These are phyloP conservation scores for Irpex lacteus DNA, from an alignment of 1,284 basidiomycete genomes.

Conservation along the genomic window DNA sequence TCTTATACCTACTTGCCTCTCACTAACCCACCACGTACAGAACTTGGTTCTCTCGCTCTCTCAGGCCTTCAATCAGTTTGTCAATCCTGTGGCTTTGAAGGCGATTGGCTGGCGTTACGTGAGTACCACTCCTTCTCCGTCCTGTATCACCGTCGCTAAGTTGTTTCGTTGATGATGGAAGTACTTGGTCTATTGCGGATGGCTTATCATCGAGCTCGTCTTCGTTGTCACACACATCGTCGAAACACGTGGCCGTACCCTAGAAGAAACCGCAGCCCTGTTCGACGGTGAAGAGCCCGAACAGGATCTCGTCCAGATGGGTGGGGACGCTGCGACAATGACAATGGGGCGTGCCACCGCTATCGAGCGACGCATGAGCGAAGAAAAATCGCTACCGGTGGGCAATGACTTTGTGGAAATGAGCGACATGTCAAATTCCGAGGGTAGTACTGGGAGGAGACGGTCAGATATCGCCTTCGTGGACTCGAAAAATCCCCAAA, in stretches of 20 bases:
- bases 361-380: slow-evolving; percentile 17
- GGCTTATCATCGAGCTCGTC: slow-evolving; percentile 55
- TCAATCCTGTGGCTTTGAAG: slow-evolving; percentile 70
- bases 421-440: slow-evolving; percentile 10
- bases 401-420: slow-evolving; percentile 19
- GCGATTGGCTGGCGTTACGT: slow-evolving; percentile 67
- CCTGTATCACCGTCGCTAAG: not conserved
- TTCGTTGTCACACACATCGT: slow-evolving; percentile 57
- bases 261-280: slow-evolving; percentile 65
- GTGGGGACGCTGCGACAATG: slow-evolving; percentile 50
- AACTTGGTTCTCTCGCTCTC: slow-evolving; percentile 56
- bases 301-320: slow-evolving; percentile 43
- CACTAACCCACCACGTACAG: slow-evolving; percentile 29
- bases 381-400: slow-evolving; percentile 17
- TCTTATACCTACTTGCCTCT: not conserved
- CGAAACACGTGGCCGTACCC: slow-evolving; percentile 60
- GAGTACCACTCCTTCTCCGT: slow-evolving; percentile 15
- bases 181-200: slow-evolving; percentile 61
- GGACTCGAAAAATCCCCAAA: not conserved
- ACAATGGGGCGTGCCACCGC: slow-evolving; percentile 21
- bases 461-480: not conserved
- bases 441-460: slow-evolving; percentile 1
- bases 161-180: slow-evolving; percentile 10
- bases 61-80: slow-evolving; percentile 68
- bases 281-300: slow-evolving; percentile 57